A percentile compares a stretch with the other conserved stretches of the same genome.
These are phyloP conservation scores for Fusarium liriodendri DNA, from an alignment of 2,329 filamentous ascomycete species.

Conservation along the genomic window DNA sequence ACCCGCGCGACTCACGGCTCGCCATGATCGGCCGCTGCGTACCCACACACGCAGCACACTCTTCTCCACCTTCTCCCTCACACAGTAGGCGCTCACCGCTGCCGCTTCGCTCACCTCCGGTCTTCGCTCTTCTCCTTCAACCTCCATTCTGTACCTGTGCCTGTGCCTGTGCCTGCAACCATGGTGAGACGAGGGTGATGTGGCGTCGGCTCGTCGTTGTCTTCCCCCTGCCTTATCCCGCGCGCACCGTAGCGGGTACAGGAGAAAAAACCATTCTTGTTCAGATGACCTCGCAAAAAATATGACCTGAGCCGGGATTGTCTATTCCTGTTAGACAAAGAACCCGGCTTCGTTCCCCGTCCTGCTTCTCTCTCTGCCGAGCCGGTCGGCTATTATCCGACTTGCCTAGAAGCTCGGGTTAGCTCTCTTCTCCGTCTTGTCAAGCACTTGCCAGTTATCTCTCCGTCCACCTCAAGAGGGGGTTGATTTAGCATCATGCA, in stretches of 20 bases:
- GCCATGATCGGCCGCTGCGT: conserved; percentile 25
- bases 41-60: conserved; percentile 3
- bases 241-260: conserved; percentile 28
- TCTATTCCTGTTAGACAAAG: conserved; percentile 9
- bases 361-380: not conserved
- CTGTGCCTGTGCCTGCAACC: conserved; percentile 8
- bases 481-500: conserved; percentile 32
- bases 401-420: not conserved
- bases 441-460: not conserved
- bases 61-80: conserved; percentile 21
- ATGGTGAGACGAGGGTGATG: conserved; percentile 37
- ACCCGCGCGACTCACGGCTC: conserved; percentile 33
- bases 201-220: conserved; percentile 30
- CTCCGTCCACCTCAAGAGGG: conserved; percentile 25
- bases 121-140: conserved; percentile 1
- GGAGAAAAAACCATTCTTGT: conserved; percentile 31
- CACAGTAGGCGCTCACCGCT: conserved; percentile 20
- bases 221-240: conserved; percentile 19
- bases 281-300: conserved; percentile 41
- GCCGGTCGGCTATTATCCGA: not conserved
- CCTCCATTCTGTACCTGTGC: conserved; percentile 11
- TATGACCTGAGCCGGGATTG: conserved; percentile 26
- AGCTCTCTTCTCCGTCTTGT: not conserved
- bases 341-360: not conserved
- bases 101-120: conserved; percentile 34